Evolutionary conservation across 176 grass and related monocot species (phyloP).

Genomic region (Alopecurus myosuroides): DNA sequence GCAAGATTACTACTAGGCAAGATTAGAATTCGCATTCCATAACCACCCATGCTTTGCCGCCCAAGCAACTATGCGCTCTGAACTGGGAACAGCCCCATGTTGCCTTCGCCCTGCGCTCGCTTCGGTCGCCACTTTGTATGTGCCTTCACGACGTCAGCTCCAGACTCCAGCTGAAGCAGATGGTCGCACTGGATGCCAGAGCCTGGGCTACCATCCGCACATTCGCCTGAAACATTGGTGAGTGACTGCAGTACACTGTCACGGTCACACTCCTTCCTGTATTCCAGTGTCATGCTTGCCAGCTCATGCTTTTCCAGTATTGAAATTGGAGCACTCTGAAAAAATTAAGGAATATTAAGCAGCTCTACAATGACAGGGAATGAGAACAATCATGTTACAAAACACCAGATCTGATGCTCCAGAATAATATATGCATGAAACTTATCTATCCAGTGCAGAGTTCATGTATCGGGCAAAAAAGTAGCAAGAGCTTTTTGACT

Average conservation of each 20-base stretch:
- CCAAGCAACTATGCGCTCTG: slow-evolving; percentile 31
- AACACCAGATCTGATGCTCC: background rate
- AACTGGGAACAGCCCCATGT: slow-evolving; percentile 34
- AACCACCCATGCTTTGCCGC: slow-evolving; percentile 10
- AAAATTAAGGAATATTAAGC: background rate
- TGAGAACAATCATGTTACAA: background rate
- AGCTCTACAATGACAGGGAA: background rate
- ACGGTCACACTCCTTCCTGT: slow-evolving; percentile 86
- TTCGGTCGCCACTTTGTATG: slow-evolving; percentile 85
- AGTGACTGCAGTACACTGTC: slow-evolving; percentile 89
- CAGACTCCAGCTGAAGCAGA: slow-evolving; percentile 81
- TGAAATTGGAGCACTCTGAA: slow-evolving; percentile 87
- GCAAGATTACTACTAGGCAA: slow-evolving; percentile 30
- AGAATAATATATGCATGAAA: background rate
- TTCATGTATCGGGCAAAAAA: background rate
- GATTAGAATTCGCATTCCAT: slow-evolving; percentile 21
- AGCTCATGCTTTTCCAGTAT: slow-evolving; percentile 97
- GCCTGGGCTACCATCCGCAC: slow-evolving; percentile 8
- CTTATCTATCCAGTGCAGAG: background rate
- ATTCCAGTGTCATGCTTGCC: slow-evolving; percentile 88
- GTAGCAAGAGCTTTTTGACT: background rate
- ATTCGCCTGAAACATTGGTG: slow-evolving; percentile 43
- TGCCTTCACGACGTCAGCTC: slow-evolving; percentile 75
- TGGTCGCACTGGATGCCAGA: slow-evolving; percentile 68
- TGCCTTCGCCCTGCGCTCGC: slow-evolving; percentile 33